Base-by-base conservation (phyloP, 345 rosid species). In the Excoecaria cochinchinensis region DNA sequence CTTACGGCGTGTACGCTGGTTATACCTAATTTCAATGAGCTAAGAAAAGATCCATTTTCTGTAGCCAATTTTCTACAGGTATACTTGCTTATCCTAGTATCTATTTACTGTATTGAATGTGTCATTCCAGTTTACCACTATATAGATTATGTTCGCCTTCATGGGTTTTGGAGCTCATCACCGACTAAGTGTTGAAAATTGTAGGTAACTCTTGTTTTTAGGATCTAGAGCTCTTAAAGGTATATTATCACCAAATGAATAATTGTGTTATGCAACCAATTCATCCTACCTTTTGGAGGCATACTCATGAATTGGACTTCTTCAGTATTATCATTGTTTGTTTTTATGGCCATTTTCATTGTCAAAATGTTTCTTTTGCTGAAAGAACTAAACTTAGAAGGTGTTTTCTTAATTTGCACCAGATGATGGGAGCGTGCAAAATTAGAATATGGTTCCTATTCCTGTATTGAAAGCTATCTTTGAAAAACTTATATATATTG, bases 1-100 rank as follows among this genome's bases (percentile, higher is more conserved):
- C 96, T 93, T 62, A 82, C 80, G 78, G 80, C 84, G 74, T 87
- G 91, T 79, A 77, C 93, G 7, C 81, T 95, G 71, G 89, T 90
- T 67, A 79, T 90, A 76, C 98, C 97, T 77, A 92, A 94, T 63
- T 80, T 81, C 59, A 73, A 79, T 62, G 79, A 81, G 78, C 76
- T 93, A 64, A 91, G 82, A 78, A 76, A 77, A 36, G 76, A 89
- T 81, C 77, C 88, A 16, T 73, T 79, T 69, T 79, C 87, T 74
- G 72, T 95, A 69, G 75, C 87, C 73, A 82, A 86, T 70, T 84
- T 86, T 83, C 81, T 95, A 48, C 88, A 93, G 98, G 99, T 95
- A 84, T 70, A 72, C 17, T 76, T 69, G 14, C 55, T 42, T 59
- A 44, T 19, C 77, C 47, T 3, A 36, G 61, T 61, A 59, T 53